Conservation (phyloP, 73 alveolate genomes). For the Effrenium voratum region DNA sequence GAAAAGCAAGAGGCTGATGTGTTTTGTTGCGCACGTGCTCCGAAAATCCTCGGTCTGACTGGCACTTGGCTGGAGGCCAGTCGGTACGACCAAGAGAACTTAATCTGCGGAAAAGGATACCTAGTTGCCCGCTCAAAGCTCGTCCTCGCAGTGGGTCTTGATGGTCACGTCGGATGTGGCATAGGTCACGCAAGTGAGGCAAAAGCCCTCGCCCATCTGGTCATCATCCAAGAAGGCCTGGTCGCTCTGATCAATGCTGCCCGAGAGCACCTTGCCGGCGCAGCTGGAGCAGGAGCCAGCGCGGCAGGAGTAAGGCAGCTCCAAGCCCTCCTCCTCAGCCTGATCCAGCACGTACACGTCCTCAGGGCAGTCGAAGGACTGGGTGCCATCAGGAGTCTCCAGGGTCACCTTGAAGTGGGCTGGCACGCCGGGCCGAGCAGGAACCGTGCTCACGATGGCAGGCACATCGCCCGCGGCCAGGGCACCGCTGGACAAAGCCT, state of each 20-base stretch:
- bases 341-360: constrained; percentile 39
- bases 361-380: constrained; percentile 43
- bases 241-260: constrained; percentile 33
- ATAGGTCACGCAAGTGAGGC: constrained; percentile 34
- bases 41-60: no score
- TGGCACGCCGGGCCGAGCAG: constrained; percentile 10
- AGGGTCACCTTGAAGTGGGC: constrained; percentile 45
- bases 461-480: constrained; percentile 34
- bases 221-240: constrained; percentile 58
- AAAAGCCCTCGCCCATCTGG: constrained; percentile 32
- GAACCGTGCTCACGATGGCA: constrained; percentile 20
- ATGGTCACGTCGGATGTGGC: constrained; percentile 30
- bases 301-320: constrained; percentile 48
- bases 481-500: constrained; percentile 4
- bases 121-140: no score
- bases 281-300: constrained; percentile 60
- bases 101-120: no score
- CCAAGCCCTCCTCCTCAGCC: constrained; percentile 49
- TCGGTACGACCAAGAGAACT: no score
- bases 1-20: no score
- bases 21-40: no score
- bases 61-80: no score
- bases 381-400: constrained; percentile 41
- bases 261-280: constrained; percentile 35
- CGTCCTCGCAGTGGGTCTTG: constrained; percentile 48